Conservation (phyloP, 2,329 filamentous ascomycete genomes). For the Fusarium piperis region DNA sequence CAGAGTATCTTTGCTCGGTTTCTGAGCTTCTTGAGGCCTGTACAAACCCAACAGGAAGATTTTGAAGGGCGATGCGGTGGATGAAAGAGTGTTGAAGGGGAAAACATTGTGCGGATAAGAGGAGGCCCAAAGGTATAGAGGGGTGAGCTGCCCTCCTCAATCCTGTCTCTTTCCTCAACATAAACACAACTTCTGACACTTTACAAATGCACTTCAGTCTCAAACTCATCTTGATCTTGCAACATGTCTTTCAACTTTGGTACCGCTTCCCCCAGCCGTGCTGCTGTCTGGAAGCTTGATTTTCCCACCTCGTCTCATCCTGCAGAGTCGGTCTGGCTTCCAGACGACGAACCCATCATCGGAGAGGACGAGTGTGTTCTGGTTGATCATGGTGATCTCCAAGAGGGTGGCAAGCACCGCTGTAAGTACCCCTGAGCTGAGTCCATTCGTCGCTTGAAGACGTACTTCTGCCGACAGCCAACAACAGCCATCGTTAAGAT, state of each 20-base stretch:
- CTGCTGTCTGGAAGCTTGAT: conserved; percentile 22
- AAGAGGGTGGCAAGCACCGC: conserved; percentile 28
- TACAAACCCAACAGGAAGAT: neutral
- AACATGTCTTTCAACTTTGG: neutral
- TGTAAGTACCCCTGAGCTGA: conserved; percentile 8
- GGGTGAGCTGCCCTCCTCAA: neutral
- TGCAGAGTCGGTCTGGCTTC: conserved; percentile 11
- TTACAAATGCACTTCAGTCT: neutral
- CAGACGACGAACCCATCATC: conserved; percentile 28
- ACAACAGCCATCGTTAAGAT: conserved; percentile 33
- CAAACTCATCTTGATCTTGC: neutral
- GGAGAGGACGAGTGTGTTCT: conserved; percentile 21
- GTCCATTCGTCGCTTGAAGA: neutral
- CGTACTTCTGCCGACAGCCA: neutral
- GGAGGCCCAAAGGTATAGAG: neutral
- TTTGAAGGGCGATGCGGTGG: accelerated
- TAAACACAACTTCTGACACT: neutral
- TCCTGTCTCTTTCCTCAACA: neutral
- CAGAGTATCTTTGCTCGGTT: neutral
- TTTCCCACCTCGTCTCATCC: conserved; percentile 14
- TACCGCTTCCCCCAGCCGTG: conserved; percentile 20
- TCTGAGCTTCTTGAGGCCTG: neutral
- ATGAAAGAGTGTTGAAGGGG: neutral
- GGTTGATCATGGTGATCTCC: conserved; percentile 16
- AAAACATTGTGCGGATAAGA: neutral